phyloP scores from a whole-genome alignment of 2,329 filamentous ascomycete species.

The Uncinocarpus reesii region DNA sequence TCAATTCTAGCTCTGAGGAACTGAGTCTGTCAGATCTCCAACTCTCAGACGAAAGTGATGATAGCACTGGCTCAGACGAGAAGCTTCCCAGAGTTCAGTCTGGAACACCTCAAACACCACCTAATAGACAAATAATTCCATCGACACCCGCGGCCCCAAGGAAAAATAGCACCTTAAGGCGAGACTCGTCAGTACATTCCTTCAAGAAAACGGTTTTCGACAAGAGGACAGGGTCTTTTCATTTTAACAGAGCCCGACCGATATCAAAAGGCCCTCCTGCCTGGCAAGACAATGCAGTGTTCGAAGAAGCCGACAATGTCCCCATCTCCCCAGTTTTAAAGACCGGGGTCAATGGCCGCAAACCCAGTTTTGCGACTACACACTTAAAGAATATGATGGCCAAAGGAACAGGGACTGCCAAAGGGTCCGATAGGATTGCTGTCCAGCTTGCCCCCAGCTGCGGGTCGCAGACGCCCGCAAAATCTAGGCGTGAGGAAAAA shows the following conservation, averaged over 20 bases:
- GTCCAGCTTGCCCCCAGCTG: no score
- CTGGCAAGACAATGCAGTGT: no score
- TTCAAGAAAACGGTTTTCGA: background rate
- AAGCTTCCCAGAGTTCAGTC: no score
- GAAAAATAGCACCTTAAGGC: background rate
- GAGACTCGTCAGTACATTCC: background rate
- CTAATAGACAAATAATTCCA: no score
- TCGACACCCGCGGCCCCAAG: background rate
- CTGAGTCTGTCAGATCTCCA: background rate
- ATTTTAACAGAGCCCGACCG: background rate
- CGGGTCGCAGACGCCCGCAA: constrained; percentile 4
- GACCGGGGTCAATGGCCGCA: no score
- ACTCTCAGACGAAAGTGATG: background rate
- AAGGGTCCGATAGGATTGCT: background rate
- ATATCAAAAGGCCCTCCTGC: background rate
- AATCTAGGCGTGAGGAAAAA: constrained; percentile 11
- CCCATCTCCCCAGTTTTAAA: no score
- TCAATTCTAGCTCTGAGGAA: background rate
- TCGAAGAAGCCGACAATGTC: no score
- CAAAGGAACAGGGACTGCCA: background rate
- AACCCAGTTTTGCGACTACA: no score
- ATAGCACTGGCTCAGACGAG: background rate
- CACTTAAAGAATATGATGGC: background rate
- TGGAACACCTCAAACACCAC: no score
- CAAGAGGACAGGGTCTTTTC: background rate